phyloP scores from a whole-genome alignment of 129 eudicot species.

The Ambrosia trifida region DNA sequence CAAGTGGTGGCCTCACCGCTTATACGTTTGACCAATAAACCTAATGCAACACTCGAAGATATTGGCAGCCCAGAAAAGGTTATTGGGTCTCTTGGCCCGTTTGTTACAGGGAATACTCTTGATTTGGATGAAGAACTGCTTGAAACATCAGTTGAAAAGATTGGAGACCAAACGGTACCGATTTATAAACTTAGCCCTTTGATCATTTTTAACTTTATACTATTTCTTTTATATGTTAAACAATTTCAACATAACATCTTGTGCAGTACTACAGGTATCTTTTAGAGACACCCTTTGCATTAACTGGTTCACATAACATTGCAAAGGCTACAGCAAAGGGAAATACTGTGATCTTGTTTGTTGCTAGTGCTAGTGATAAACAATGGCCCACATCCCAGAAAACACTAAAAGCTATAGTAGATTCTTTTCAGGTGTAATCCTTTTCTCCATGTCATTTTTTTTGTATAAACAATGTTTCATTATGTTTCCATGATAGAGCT shows the following conservation, averaged over 20 bases:
- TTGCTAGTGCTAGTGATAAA: constrained; percentile 88
- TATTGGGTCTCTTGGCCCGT: constrained; percentile 91
- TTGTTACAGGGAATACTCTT: constrained; percentile 87
- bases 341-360: constrained; percentile 78
- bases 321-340: constrained; percentile 99
- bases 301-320: constrained; percentile 94
- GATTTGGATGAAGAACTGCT: constrained; percentile 93
- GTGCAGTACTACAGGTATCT: constrained; percentile 90
- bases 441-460: background rate
- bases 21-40: constrained; percentile 90
- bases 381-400: constrained; percentile 89
- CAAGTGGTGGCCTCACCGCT: constrained; percentile 98
- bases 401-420: constrained; percentile 75
- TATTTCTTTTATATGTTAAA: background rate
- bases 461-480: constrained; percentile 13
- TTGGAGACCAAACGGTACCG: constrained; percentile 86
- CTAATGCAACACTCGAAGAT: constrained; percentile 90
- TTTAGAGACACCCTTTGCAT: constrained; percentile 92
- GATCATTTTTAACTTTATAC: constrained; percentile 1
- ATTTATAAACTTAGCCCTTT: constrained; percentile 3
- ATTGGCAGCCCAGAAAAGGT: constrained; percentile 94
- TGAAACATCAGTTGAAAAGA: constrained; percentile 76
- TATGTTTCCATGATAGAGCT: constrained; percentile 12
- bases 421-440: constrained; percentile 57
- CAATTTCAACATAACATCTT: background rate